Evolutionary conservation across 2,329 filamentous ascomycete genomes (phyloP).

Genomic region (Endothia cerciana): DNA sequence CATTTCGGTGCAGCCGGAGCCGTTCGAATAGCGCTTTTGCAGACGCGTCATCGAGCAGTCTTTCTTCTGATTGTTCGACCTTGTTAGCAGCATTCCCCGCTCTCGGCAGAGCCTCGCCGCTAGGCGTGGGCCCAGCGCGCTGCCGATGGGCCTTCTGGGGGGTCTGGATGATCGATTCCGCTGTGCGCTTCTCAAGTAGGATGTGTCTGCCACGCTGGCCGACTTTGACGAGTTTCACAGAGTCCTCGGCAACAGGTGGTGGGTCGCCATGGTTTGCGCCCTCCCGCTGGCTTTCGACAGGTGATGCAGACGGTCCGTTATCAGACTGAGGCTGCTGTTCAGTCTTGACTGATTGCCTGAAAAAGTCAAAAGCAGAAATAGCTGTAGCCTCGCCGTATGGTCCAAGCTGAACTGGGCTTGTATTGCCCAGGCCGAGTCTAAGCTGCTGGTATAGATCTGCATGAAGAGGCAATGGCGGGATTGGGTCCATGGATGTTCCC

Average conservation of each 20-base stretch:
- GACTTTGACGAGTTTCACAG: neutral
- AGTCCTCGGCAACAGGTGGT: neutral
- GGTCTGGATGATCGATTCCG: neutral
- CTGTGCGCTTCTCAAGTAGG: slow-evolving; percentile 2
- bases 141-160: neutral
- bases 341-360: neutral
- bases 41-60: neutral
- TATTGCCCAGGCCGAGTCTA: slow-evolving; percentile 41
- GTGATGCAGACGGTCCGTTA: no score
- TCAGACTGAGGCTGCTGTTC: neutral
- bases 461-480: slow-evolving; percentile 70
- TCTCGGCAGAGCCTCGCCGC: neutral
- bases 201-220: slow-evolving; percentile 16
- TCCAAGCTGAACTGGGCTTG: neutral
- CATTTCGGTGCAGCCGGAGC: slow-evolving; percentile 15
- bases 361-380: slow-evolving; percentile 16
- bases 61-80: neutral
- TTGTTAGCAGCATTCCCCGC: neutral
- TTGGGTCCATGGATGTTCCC: slow-evolving; percentile 67
- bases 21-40: slow-evolving; percentile 14
- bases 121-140: neutral
- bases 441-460: slow-evolving; percentile 71
- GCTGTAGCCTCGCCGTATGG: neutral
- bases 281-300: neutral
- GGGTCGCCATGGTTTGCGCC: neutral